Base-by-base conservation (phyloP, 768 basidiomycete species). In the Boletellus ananiceps region DNA sequence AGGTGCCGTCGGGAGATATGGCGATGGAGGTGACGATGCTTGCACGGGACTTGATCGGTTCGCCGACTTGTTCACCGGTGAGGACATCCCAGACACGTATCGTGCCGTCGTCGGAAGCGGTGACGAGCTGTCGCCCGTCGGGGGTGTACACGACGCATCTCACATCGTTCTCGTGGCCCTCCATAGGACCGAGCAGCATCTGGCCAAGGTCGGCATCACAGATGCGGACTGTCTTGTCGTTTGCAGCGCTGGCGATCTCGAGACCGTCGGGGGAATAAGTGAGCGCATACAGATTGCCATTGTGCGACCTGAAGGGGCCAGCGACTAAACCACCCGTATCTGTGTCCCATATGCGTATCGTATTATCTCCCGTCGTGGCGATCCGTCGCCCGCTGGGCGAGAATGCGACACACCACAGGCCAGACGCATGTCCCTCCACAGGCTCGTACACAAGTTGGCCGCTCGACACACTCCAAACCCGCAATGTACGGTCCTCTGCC, bases 201-300 rank as follows among this genome's bases (percentile, higher is more conserved):
- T 75, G 73, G 47, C 78, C 77, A 41, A 61, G 60, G 54, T 65
- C 66, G 5, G 65, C 40, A 47, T 67, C 58, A 44, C 67, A 69
- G 43, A 68, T 47, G 49, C 67, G 62, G 23, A 66, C 50, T 1
- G 66, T 62, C 27, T 57, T 60, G 58, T 68, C 67, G 47, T 59
- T 63, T 19, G 67, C 59, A 8, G 58, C 62, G 56, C 60, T 64
- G 38, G 58, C 61, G 52, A 64, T 64, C 37, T 65, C 63, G 58
- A 62, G 63, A 25, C 63, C 60, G 21, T 64, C 63, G 31, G 63
- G 62, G 47, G 55, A 55, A 19, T 51, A 79, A 70, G 81, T 44
- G 78, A 64, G 56, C 50, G 63, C 53, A 44, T 65, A 65, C 8
- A 63, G 60, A 47, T 63, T 65, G 60, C 60, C 60, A 48, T 63